These are phyloP conservation scores for Chloropicon primus DNA, from an alignment of 139 green algal species.

Conservation along the genomic window DNA sequence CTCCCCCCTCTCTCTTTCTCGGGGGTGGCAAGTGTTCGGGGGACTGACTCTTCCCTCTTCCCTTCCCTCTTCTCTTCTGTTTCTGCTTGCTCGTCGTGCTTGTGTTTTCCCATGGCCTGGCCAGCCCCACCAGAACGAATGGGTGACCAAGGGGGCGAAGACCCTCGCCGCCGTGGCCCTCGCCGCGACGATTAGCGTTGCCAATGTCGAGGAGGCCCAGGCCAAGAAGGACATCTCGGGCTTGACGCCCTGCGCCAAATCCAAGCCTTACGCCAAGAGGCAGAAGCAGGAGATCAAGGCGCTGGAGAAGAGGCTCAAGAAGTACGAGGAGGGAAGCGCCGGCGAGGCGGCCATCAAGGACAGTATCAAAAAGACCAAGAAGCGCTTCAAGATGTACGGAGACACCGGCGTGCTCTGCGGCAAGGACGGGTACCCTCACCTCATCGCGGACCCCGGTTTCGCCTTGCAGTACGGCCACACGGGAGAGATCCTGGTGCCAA, in stretches of 20 bases:
- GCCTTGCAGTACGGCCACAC: constrained; percentile 80
- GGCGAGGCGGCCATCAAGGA: constrained; percentile 78
- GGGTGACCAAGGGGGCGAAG: constrained; percentile 13
- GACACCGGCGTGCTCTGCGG: constrained; percentile 89
- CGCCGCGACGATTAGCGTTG: constrained; percentile 13
- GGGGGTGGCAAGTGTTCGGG: no score
- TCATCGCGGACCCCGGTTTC: constrained; percentile 94
- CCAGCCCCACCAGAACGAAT: not conserved
- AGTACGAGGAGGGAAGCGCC: constrained; percentile 79
- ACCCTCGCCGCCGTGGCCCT: constrained; percentile 18
- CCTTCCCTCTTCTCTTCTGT: no score
- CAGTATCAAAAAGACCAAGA: constrained; percentile 87
- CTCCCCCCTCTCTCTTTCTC: no score
- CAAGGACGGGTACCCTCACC: constrained; percentile 88
- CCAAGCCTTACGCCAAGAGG: constrained; percentile 84
- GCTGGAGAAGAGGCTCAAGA: constrained; percentile 69
- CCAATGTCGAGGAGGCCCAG: constrained; percentile 1
- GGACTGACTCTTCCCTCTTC: no score
- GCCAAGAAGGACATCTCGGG: constrained; percentile 79
- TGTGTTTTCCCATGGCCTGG: no score
- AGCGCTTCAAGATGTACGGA: constrained; percentile 84
- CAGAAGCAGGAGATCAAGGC: constrained; percentile 88
- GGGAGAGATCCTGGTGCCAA: constrained; percentile 87
- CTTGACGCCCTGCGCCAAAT: constrained; percentile 88
- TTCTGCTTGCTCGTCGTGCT: no score